Conservation (phyloP, 139 green algal genomes). For the Micractinium sp. region DNA sequence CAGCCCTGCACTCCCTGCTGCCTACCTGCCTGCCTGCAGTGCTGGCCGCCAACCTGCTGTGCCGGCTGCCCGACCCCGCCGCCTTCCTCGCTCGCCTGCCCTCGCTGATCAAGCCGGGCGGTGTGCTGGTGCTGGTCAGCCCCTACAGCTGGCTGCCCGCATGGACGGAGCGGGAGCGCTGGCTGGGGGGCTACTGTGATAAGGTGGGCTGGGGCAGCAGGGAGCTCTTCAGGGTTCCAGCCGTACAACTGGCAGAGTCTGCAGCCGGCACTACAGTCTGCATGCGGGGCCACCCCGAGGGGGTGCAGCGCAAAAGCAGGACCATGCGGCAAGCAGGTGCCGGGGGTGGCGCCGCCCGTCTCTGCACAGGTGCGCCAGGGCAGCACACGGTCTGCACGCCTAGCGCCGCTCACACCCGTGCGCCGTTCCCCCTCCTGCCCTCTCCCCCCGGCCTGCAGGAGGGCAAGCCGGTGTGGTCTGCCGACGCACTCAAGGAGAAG, state of each 20-base stretch:
- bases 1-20: neutral
- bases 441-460: slow-evolving; percentile 9
- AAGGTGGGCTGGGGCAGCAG: slow-evolving; percentile 31
- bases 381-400: no score
- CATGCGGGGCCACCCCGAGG: no score
- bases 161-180: slow-evolving; percentile 60
- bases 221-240: neutral
- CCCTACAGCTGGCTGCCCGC: slow-evolving; percentile 79
- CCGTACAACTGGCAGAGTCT: neutral
- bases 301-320: no score
- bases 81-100: slow-evolving; percentile 58
- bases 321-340: no score
- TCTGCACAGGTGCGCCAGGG: no score
- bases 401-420: neutral
- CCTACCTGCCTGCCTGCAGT: slow-evolving; percentile 41
- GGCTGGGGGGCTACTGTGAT: slow-evolving; percentile 60
- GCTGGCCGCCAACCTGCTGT: slow-evolving; percentile 77
- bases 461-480: slow-evolving; percentile 37
- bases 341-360: no score
- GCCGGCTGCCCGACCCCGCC: slow-evolving; percentile 71
- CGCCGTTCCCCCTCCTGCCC: neutral
- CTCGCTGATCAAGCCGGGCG: slow-evolving; percentile 63
- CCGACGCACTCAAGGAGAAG: slow-evolving; percentile 46
- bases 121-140: slow-evolving; percentile 26
- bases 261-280: no score